Conservation (phyloP, 1,284 basidiomycete species). For the Ustilago bromivora region DNA sequence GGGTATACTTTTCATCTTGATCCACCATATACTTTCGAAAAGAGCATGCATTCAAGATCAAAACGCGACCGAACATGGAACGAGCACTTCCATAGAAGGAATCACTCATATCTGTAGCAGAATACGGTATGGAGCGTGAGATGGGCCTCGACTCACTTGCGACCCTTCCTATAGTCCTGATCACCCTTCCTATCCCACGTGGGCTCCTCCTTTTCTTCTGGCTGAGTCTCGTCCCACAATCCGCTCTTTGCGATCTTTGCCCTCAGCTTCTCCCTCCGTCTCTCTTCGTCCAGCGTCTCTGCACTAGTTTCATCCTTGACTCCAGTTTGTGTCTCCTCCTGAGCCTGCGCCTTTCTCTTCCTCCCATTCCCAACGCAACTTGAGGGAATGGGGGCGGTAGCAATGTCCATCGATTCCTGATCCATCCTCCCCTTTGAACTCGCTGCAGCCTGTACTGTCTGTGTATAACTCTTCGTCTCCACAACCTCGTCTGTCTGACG, state of each 20-base stretch:
- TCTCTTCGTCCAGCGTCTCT: constrained; percentile 32
- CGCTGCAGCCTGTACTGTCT: constrained; percentile 3
- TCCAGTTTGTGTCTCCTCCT: constrained; percentile 11
- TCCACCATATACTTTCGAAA: too few species aligned
- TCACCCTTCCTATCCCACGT: constrained; percentile 64
- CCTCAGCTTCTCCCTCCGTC: constrained; percentile 25
- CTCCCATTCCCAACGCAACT: constrained; percentile 23
- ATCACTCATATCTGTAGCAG: not conserved
- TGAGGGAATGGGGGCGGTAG: constrained; percentile 33
- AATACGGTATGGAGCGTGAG: not conserved
- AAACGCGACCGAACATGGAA: too few species aligned
- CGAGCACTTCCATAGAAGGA: not conserved
- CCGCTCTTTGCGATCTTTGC: constrained; percentile 48
- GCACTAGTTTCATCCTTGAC: not conserved
- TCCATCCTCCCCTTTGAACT: constrained; percentile 14
- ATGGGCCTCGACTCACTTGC: constrained; percentile 20
- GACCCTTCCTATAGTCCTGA: constrained; percentile 54
- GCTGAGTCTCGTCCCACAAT: constrained; percentile 65
- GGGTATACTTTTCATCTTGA: too few species aligned
- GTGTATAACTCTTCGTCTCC: constrained; percentile 10
- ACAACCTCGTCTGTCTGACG: constrained; percentile 27
- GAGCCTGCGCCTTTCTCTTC: constrained; percentile 39
- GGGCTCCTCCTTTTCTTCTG: constrained; percentile 56
- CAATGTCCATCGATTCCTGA: constrained; percentile 37
- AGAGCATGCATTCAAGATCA: too few species aligned